Conservation (phyloP, 179 eudicot species). For the Spinacia oleracea region DNA sequence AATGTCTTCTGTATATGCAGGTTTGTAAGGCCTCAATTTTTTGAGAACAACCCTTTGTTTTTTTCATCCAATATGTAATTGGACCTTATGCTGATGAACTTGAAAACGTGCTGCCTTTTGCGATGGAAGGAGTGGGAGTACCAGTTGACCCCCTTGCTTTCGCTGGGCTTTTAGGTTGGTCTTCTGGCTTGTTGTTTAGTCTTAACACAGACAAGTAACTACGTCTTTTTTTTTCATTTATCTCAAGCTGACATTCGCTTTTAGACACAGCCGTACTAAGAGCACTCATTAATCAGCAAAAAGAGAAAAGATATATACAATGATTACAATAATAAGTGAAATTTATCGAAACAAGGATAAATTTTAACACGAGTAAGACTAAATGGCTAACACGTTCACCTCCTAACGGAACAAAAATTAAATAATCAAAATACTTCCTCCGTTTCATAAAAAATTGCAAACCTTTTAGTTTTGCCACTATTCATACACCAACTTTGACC, state of each 20-base stretch:
- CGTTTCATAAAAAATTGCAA: no score
- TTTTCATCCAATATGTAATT: conserved; percentile 73
- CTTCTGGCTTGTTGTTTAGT: not conserved
- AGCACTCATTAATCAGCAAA: not conserved
- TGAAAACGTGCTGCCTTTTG: conserved; percentile 87
- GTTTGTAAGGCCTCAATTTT: conserved; percentile 92
- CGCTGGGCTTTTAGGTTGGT: conserved; percentile 90
- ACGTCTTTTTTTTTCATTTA: not conserved
- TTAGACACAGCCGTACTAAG: not conserved
- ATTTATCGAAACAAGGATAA: not conserved
- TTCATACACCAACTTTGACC: no score
- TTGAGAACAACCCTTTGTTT: conserved; percentile 86
- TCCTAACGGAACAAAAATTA: not conserved
- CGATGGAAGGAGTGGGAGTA: conserved; percentile 95
- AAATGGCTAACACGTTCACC: not conserved
- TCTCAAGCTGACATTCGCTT: not conserved
- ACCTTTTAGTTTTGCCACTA: no score
- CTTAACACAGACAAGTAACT: not conserved
- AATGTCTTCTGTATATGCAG: conserved; percentile 40
- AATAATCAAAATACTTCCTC: no score
- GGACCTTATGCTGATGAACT: conserved; percentile 94
- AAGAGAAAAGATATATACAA: no score
- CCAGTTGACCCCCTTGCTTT: conserved; percentile 99
- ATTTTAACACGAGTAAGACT: not conserved
- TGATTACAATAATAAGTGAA: not conserved